Percentiles rank a stretch among this genome's conserved stretches.
Conservation (phyloP, 805 yeast genomes). For the Spathaspora arborariae region DNA sequence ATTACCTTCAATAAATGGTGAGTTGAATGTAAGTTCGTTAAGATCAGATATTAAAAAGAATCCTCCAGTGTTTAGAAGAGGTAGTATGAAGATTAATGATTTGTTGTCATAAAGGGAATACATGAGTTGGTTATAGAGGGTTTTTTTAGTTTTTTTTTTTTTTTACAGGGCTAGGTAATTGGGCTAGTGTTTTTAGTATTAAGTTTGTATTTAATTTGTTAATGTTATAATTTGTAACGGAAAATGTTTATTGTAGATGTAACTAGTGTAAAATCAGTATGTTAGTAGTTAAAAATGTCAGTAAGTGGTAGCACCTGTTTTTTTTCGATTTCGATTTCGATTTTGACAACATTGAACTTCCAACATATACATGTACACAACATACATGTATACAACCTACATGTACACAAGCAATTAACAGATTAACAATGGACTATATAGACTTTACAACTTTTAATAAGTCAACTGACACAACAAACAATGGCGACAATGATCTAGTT, state of each 20-base stretch:
- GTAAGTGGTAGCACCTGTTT: no score
- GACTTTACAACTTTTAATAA: constrained; percentile 33
- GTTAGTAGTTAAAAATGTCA: no score
- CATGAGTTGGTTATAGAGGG: not conserved
- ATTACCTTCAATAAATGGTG: not conserved
- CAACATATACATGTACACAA: no score
- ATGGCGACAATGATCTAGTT: constrained; percentile 4
- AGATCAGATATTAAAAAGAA: constrained; percentile 1
- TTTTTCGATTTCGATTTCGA: no score
- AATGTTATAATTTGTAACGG: not conserved
- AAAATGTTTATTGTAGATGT: not conserved
- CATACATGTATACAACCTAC: no score
- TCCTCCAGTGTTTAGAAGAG: constrained; percentile 3
- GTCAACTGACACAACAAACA: not conserved
- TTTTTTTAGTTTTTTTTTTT: no score
- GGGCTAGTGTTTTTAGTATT: not conserved
- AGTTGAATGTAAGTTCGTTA: not conserved
- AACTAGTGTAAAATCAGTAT: no score
- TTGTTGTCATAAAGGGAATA: constrained; percentile 16
- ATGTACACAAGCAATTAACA: not conserved
- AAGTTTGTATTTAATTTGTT: not conserved
- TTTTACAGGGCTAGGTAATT: not conserved
- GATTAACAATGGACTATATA: constrained; percentile 35
- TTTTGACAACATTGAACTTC: no score
- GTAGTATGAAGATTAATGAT: constrained; percentile 29